Percentiles rank a stretch among this genome's conserved stretches.
Conservation (phyloP, 441 rosid genomes). For the Arabidopsis hybrid region DNA sequence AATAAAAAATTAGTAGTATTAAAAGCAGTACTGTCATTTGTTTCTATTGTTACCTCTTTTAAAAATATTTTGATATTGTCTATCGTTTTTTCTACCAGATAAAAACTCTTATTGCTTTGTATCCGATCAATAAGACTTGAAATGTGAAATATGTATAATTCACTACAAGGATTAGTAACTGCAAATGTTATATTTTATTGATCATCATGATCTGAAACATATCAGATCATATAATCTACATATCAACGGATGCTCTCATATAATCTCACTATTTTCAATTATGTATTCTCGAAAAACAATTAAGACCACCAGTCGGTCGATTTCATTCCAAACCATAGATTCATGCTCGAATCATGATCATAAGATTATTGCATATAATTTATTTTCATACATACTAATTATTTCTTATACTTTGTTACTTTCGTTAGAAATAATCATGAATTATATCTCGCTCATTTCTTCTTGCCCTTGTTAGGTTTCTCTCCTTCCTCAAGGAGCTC, state of each 20-base stretch:
- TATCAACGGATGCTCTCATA: constrained; percentile 5
- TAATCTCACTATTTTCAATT: constrained; percentile 6
- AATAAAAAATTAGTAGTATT: too few species aligned
- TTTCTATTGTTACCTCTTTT: too few species aligned
- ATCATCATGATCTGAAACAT: neutral
- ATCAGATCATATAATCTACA: neutral
- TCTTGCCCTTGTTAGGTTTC: constrained; percentile 44
- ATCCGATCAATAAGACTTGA: too few species aligned
- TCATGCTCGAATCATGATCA: constrained; percentile 1
- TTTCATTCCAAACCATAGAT: constrained; percentile 10
- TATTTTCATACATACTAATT: neutral
- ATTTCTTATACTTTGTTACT: neutral
- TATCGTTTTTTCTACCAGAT: too few species aligned
- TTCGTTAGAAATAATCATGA: neutral
- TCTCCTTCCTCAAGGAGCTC: constrained; percentile 71
- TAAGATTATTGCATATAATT: constrained; percentile 3
- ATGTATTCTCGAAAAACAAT: neutral
- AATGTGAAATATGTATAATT: too few species aligned
- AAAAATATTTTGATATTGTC: too few species aligned
- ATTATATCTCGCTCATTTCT: constrained; percentile 32
- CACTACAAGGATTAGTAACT: too few species aligned
- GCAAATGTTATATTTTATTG: neutral
- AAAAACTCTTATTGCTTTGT: too few species aligned
- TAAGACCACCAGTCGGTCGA: neutral
- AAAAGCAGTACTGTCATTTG: too few species aligned